These are phyloP conservation scores for Beauveria sp. DNA, from an alignment of 2,329 filamentous ascomycete genomes.

Conservation along the genomic window DNA sequence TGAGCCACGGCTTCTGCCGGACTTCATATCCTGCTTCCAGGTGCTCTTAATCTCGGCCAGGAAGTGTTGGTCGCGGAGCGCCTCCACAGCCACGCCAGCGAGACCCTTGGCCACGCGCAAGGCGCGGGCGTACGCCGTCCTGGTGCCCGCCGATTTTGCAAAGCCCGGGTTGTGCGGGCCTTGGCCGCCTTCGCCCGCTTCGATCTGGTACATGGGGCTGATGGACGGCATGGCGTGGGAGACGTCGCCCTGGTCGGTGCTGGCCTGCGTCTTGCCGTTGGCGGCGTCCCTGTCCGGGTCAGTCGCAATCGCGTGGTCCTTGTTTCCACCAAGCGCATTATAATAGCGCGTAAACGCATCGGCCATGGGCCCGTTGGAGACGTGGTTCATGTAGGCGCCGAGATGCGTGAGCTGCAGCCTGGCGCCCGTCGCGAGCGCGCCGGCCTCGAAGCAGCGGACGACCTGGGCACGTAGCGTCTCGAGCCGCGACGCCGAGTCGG, in stretches of 20 bases:
- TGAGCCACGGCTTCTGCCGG: background rate
- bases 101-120: conserved; percentile 40
- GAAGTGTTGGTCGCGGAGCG: conserved; percentile 34
- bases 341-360: conserved; percentile 36
- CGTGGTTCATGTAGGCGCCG: conserved; percentile 44
- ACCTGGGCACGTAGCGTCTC: conserved; percentile 33
- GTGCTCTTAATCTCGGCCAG: conserved; percentile 31
- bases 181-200: conserved; percentile 24
- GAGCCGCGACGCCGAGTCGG: conserved; percentile 33
- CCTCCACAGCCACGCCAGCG: conserved; percentile 39
- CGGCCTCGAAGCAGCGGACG: conserved; percentile 30
- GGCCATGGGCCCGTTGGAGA: conserved; percentile 44
- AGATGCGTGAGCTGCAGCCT: conserved; percentile 31
- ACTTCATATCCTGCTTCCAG: conserved; percentile 10
- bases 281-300: conserved; percentile 34
- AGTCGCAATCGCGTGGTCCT: conserved; percentile 20
- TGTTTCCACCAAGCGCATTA: conserved; percentile 26
- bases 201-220: conserved; percentile 43
- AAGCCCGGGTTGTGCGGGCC: conserved; percentile 48
- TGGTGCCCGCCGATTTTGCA: conserved; percentile 41
- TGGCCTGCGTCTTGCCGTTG: conserved; percentile 39
- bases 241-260: conserved; percentile 53
- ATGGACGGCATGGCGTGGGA: conserved; percentile 51
- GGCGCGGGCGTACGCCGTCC: conserved; percentile 36
- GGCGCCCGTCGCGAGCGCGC: conserved; percentile 36